These are phyloP conservation scores for Wickerhamomyces hampshirensis DNA, from an alignment of 805 yeast genomes.

Conservation along the genomic window DNA sequence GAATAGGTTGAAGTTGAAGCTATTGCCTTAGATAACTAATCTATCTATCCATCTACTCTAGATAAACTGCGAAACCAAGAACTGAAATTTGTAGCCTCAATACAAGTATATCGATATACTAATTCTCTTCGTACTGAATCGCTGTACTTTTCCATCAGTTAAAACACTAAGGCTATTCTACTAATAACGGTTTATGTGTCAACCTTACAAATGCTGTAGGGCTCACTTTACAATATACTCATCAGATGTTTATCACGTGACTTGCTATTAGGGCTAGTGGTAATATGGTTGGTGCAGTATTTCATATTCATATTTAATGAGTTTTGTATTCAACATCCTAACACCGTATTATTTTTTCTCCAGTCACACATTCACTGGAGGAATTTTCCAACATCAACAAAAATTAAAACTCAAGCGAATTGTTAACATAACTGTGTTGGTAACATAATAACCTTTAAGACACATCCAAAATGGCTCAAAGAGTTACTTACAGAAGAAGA, in stretches of 20 bases:
- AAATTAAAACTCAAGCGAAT: neutral
- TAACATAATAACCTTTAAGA: constrained; percentile 4
- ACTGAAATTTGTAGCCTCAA: too few species aligned
- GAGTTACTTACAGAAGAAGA: constrained; percentile 99
- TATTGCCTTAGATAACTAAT: constrained; percentile 68
- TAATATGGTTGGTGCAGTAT: too few species aligned
- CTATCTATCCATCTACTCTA: neutral
- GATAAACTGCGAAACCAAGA: neutral
- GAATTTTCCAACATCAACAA: constrained; percentile 3
- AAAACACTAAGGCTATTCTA: too few species aligned
- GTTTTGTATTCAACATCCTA: constrained; percentile 2
- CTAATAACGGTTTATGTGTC: too few species aligned
- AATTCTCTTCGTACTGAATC: too few species aligned
- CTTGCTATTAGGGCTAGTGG: constrained; percentile 7
- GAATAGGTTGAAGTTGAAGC: constrained; percentile 77
- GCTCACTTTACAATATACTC: neutral
- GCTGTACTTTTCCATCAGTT: too few species aligned
- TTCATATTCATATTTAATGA: too few species aligned
- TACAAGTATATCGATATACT: too few species aligned
- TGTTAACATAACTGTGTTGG: neutral
- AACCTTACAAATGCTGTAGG: neutral
- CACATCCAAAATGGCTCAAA: constrained; percentile 82
- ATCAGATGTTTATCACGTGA: constrained; percentile 8
- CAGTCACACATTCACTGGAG: constrained; percentile 3
- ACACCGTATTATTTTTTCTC: constrained; percentile 7